phyloP scores from a whole-genome alignment of 108 stramenopile species.

The Craspedostauros australis region DNA sequence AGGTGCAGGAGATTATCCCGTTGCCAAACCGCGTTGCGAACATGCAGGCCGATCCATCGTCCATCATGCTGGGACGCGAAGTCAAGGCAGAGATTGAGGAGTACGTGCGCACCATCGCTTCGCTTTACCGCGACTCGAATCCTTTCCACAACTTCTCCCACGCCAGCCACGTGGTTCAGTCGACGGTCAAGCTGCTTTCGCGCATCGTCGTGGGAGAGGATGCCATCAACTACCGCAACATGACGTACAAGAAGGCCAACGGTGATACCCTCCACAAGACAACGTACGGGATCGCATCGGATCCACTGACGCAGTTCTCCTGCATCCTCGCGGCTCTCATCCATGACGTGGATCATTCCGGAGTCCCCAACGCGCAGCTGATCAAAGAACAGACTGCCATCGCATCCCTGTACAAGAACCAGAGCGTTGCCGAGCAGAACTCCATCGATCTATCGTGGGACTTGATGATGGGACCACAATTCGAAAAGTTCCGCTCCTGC shows the following conservation, averaged over 20 bases:
- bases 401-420: background rate
- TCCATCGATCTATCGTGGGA: conserved; percentile 21
- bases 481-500: conserved; percentile 3
- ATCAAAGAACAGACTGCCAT: conserved; percentile 10
- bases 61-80: background rate
- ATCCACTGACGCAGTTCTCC: conserved; percentile 25
- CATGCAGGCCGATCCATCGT: too few relatives aligned
- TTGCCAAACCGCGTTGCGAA: too few relatives aligned
- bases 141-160: conserved; percentile 43
- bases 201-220: conserved; percentile 5
- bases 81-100: conserved; percentile 1
- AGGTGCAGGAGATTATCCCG: too few relatives aligned
- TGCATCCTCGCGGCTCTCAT: conserved; percentile 29
- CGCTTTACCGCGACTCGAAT: conserved; percentile 21
- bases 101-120: background rate
- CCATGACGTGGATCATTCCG: conserved; percentile 38
- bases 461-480: conserved; percentile 18
- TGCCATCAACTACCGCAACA: too few relatives aligned
- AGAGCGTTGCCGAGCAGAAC: conserved; percentile 4
- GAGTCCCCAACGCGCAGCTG: conserved; percentile 5
- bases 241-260: background rate
- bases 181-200: conserved; percentile 19
- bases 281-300: conserved; percentile 6
- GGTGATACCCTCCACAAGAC: background rate
- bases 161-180: conserved; percentile 24